Evolutionary conservation across 305 asterid species (phyloP), one percentile per base, ranked within the genome.

Genomic region (Rubia balearica): DNA sequence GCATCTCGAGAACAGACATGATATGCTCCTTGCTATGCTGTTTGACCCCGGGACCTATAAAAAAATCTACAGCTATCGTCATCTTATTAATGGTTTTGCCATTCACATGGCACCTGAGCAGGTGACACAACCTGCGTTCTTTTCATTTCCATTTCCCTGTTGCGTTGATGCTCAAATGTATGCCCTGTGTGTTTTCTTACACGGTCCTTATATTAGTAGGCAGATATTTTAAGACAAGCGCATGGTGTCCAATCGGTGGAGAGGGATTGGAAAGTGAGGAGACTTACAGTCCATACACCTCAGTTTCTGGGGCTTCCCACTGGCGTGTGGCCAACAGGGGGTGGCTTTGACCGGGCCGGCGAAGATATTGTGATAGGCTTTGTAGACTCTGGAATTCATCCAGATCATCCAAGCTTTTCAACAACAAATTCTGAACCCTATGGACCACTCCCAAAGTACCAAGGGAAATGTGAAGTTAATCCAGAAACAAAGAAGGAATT

Each of bases 241-340:
- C 97, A 90, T 67, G 96, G 99, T 41, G 96, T 95, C 79, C 87
- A 84, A 82, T 88, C 94, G 36, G 94, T 95, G 73, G 92, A 84
- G 79, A 90, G 94, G 77, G 99, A 95, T 78, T 95, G 98, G 98
- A 91, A 95, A 75, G 99, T 95, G 79, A 91, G 83, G 85, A 91
- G 83, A 74, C 96, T 95, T 71, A 95, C 99, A 7, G 90, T 96
- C 59, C 99, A 95, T 81, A 95, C 99, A 64, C 99, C 99, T 9
- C 89, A 95, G 69, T 95, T 95, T 78, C 73, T 95, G 87, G 99
- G 99, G 67, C 98, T 95, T 67, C 99, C 99, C 14, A 90, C 96
- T 64, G 99, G 97, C 71, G 99, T 92, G 55, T 95, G 99, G 99
- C 97, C 98, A 12, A 88, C 89, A 40, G 98, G 96, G 68, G 99